Percentiles rank a stretch among this genome's conserved stretches.
phyloP scores from a whole-genome alignment of 306 rosid genomes.

The Vachellia collinsii region DNA sequence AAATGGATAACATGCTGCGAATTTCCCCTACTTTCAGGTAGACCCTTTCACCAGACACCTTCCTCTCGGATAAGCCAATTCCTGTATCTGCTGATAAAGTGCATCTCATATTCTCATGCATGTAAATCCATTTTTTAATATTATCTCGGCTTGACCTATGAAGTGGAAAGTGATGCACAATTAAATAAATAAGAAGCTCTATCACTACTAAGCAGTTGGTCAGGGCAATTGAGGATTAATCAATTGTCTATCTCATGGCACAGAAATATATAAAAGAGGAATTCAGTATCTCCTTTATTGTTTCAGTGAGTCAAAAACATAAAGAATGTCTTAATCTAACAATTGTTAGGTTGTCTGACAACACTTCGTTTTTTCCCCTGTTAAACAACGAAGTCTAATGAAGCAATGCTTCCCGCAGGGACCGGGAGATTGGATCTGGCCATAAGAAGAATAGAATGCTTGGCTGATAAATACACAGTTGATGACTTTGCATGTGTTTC shows the following conservation, averaged over 20 bases:
- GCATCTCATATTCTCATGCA: conserved; percentile 4
- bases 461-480: too few species aligned
- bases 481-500: conserved; percentile 28
- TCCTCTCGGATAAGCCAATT: not conserved
- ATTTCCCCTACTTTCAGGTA: conserved; percentile 1
- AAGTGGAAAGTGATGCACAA: not conserved
- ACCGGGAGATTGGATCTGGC: too few species aligned
- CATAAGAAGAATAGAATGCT: too few species aligned
- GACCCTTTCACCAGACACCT: not conserved
- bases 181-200: not conserved
- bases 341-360: conserved; percentile 42
- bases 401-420: conserved; percentile 29
- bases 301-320: conserved; percentile 37
- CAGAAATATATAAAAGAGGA: conserved; percentile 1
- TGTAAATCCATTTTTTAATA: not conserved
- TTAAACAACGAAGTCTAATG: conserved; percentile 32
- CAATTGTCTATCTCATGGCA: not conserved
- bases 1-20: conserved; percentile 13
- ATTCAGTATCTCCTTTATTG: conserved; percentile 39
- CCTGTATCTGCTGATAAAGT: not conserved
- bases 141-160: not conserved
- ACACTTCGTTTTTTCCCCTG: conserved; percentile 13
- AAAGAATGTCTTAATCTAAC: conserved; percentile 57
- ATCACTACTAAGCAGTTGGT: not conserved
- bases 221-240: not conserved